A percentile compares a stretch with the other conserved stretches of the same genome.
phyloP scores from a whole-genome alignment of 495 filamentous ascomycete species.

The Parmelia sp. region DNA sequence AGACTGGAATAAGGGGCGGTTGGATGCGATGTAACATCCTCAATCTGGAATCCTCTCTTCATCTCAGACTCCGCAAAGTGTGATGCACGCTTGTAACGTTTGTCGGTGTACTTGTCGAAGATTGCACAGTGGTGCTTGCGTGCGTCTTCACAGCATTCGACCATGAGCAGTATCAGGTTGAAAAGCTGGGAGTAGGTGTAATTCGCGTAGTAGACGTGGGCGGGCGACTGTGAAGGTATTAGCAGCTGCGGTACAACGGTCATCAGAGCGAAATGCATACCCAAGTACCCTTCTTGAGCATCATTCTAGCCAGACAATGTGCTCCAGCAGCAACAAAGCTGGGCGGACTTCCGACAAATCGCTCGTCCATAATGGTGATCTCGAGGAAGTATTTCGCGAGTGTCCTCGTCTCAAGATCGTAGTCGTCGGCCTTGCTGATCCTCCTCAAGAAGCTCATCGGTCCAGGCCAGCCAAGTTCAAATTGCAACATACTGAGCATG shows the following conservation, averaged over 20 bases:
- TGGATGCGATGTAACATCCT: conserved; percentile 25
- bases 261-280: conserved; percentile 48
- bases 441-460: conserved; percentile 96
- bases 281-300: conserved; percentile 87
- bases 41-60: conserved; percentile 44
- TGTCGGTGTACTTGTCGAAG: conserved; percentile 84
- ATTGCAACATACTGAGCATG: conserved; percentile 93
- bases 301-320: conserved; percentile 84
- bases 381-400: conserved; percentile 98
- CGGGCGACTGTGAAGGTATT: conserved; percentile 52
- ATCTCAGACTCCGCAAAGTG: conserved; percentile 71
- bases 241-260: conserved; percentile 25
- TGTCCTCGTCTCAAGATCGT: conserved; percentile 90
- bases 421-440: conserved; percentile 98
- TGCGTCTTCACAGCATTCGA: conserved; percentile 81
- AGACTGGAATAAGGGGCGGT: conserved; percentile 4
- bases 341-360: conserved; percentile 83
- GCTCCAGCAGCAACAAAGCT: conserved; percentile 89
- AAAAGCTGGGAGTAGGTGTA: conserved; percentile 83
- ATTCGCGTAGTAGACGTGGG: conserved; percentile 84
- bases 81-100: conserved; percentile 76
- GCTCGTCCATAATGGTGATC: conserved; percentile 95
- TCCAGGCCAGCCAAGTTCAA: conserved; percentile 92
- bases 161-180: conserved; percentile 65
- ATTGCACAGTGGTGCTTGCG: conserved; percentile 76